These are phyloP conservation scores for Neopestalotiopsis clavispora DNA, from an alignment of 2,329 filamentous ascomycete genomes.

Conservation along the genomic window DNA sequence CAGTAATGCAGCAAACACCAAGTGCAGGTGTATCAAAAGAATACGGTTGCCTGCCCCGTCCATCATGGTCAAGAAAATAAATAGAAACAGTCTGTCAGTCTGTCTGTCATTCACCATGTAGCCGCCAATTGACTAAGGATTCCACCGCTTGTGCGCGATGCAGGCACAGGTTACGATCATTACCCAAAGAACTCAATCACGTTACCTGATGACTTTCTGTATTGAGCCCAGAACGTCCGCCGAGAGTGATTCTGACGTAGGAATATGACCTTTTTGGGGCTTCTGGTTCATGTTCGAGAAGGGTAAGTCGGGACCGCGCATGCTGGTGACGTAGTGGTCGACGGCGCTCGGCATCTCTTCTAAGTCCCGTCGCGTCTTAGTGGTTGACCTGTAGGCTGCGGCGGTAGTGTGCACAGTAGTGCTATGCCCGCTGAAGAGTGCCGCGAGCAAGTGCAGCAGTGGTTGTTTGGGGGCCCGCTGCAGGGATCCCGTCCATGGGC, in stretches of 20 bases:
- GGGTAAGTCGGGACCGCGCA: slow-evolving; percentile 6
- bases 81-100: too few relatives aligned
- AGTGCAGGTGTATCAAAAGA: too few relatives aligned
- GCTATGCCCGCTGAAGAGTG: neutral
- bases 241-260: slow-evolving; percentile 4
- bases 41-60: too few relatives aligned
- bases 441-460: neutral
- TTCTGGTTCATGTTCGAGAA: neutral
- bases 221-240: neutral
- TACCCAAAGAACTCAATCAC: slow-evolving; percentile 2
- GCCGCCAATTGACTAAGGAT: neutral
- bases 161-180: neutral
- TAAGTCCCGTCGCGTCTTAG: neutral
- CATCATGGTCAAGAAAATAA: too few relatives aligned
- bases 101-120: too few relatives aligned
- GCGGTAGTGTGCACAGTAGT: neutral
- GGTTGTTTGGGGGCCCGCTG: neutral
- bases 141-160: neutral
- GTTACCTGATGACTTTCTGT: neutral
- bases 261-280: neutral
- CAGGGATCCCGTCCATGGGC: neutral
- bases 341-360: neutral
- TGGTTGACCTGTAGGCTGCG: neutral
- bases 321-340: slow-evolving; percentile 2
- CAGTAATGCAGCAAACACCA: too few relatives aligned